phyloP scores from a whole-genome alignment of 2,329 filamentous ascomycete species.

The Fusarium sp. region DNA sequence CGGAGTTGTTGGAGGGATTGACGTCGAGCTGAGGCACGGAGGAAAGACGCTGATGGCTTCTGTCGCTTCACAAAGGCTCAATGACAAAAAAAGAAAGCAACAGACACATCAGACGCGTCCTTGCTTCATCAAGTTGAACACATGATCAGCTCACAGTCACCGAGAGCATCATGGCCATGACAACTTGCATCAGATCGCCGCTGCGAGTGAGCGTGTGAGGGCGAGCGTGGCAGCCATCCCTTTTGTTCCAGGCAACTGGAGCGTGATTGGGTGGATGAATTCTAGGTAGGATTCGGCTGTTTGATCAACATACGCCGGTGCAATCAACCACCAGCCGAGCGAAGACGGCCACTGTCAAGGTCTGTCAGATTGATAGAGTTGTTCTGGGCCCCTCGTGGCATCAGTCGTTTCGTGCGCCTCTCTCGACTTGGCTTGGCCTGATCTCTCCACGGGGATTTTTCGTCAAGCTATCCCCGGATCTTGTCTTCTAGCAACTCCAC shows the following conservation, averaged over 20 bases:
- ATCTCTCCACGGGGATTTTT: constrained; percentile 1
- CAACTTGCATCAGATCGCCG: constrained; percentile 20
- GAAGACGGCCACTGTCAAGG: constrained; percentile 5
- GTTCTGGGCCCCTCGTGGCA: constrained; percentile 12
- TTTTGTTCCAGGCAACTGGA: constrained; percentile 26
- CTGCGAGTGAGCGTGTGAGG: constrained; percentile 31
- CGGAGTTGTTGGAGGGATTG: neutral
- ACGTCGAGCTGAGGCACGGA: neutral
- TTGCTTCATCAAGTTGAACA: neutral
- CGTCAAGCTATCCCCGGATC: neutral
- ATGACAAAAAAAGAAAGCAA: neutral
- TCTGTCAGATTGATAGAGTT: constrained; percentile 2
- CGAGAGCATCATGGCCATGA: neutral
- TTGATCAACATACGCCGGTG: constrained; percentile 24
- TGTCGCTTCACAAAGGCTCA: neutral
- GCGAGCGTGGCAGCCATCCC: constrained; percentile 1
- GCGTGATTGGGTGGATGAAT: constrained; percentile 25
- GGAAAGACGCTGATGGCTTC: neutral
- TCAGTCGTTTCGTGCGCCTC: constrained; percentile 5
- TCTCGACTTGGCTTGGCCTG: neutral
- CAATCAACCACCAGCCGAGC: constrained; percentile 21
- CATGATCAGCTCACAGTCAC: neutral
- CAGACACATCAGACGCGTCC: constrained; percentile 12
- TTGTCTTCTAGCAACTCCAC: neutral
- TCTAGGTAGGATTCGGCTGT: constrained; percentile 21